A percentile compares a stretch with the other conserved stretches of the same genome.
Evolutionary conservation across 257 asterid genomes (phyloP).

Genomic region (Gentiana straminea): DNA sequence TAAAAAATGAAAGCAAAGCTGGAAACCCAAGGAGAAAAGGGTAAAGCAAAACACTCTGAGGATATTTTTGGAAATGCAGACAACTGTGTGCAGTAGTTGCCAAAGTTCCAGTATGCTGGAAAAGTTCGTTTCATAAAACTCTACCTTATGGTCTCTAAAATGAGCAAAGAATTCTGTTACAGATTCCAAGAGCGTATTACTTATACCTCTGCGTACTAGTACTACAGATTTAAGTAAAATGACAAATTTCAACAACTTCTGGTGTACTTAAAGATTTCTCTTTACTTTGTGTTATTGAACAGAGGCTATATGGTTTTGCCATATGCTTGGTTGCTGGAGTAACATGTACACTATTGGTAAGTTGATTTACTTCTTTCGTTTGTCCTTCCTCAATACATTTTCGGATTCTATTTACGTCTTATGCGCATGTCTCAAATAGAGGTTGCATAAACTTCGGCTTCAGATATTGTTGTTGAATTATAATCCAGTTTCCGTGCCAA

Average conservation of each 20-base stretch:
- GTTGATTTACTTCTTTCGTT: constrained; percentile 7
- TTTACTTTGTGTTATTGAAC: constrained; percentile 16
- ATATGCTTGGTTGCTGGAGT: constrained; percentile 86
- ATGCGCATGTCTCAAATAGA: neutral
- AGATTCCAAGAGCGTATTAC: neutral
- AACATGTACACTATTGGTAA: constrained; percentile 85
- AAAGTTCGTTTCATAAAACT: neutral
- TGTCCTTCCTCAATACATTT: neutral
- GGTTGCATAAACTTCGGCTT: neutral
- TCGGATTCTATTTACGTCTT: neutral
- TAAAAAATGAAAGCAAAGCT: no score
- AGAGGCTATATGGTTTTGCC: constrained; percentile 88
- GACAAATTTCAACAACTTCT: constrained; percentile 5
- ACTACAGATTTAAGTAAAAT: neutral
- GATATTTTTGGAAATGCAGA: neutral
- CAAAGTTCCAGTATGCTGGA: neutral
- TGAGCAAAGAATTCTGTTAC: no score
- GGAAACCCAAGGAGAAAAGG: no score
- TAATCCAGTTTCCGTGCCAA: neutral
- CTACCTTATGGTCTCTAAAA: no score
- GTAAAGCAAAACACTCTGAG: no score
- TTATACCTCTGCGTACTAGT: neutral
- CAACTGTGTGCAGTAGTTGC: no score
- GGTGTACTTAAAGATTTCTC: constrained; percentile 4
- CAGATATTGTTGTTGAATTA: neutral